Evolutionary conservation across 2,329 filamentous ascomycete species (phyloP).

Genomic region (Calonectria pseudoreteaudii): DNA sequence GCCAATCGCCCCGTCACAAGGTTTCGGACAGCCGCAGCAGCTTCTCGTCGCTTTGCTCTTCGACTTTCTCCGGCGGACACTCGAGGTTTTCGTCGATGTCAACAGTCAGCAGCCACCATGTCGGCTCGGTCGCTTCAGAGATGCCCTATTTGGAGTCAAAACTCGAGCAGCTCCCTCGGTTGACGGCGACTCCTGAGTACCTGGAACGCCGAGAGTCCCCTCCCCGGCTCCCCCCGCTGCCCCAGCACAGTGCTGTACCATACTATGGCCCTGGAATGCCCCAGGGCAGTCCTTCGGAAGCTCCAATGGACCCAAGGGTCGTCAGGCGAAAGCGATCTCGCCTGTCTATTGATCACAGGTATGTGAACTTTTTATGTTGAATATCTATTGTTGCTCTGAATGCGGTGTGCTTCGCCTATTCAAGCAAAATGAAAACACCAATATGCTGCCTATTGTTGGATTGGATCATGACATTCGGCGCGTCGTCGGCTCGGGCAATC

Average conservation of each 20-base stretch:
- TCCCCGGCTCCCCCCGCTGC: constrained; percentile 24
- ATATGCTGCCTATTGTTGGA: neutral
- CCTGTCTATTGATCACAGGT: constrained; percentile 41
- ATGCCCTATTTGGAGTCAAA: constrained; percentile 53
- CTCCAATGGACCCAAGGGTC: constrained; percentile 30
- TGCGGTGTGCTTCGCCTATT: neutral
- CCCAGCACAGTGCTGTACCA: constrained; percentile 13
- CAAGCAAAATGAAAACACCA: neutral
- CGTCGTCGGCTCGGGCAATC: neutral
- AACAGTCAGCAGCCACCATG: constrained; percentile 56
- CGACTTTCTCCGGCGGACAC: constrained; percentile 59
- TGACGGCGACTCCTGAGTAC: constrained; percentile 29
- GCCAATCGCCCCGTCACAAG: constrained; percentile 38
- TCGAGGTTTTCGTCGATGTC: constrained; percentile 67
- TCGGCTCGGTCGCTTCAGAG: constrained; percentile 50
- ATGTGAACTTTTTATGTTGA: constrained; percentile 11
- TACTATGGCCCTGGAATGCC: constrained; percentile 9
- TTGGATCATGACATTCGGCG: neutral
- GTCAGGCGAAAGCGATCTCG: constrained; percentile 36
- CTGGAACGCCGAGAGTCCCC: constrained; percentile 17
- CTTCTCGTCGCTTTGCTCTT: constrained; percentile 61
- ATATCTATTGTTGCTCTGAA: neutral
- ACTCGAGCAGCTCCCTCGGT: constrained; percentile 42
- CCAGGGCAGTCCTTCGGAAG: constrained; percentile 28
- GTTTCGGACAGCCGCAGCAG: constrained; percentile 65